phyloP scores from a whole-genome alignment of 805 yeast species.

The Yamadazyma sp. region DNA sequence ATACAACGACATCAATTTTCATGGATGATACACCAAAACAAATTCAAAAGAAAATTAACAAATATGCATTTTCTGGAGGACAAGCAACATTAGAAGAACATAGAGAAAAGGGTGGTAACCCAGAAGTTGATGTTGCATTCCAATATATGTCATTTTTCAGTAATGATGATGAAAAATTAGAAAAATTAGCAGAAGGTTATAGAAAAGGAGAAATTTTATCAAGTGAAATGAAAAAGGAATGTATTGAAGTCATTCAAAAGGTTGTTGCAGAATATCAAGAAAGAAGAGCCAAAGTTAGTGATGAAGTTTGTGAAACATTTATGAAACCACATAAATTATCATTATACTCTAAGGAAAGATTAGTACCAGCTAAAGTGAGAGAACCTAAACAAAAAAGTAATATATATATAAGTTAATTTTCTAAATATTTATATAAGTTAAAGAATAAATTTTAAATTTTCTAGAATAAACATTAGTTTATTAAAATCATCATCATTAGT shows the following conservation, averaged over 20 bases:
- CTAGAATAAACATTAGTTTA: constrained; percentile 43
- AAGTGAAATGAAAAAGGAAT: constrained; percentile 88
- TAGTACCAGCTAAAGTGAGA: constrained; percentile 61
- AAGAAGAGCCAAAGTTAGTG: constrained; percentile 63
- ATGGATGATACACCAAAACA: constrained; percentile 93
- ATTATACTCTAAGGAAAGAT: constrained; percentile 71
- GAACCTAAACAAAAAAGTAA: constrained; percentile 31
- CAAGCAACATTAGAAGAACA: constrained; percentile 85
- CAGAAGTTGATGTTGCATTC: constrained; percentile 92
- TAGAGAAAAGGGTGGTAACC: constrained; percentile 85
- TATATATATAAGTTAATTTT: neutral
- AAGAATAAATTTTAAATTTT: no score
- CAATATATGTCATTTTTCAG: constrained; percentile 89
- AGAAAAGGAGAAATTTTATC: constrained; percentile 78
- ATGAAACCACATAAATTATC: constrained; percentile 83
- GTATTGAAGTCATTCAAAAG: constrained; percentile 76
- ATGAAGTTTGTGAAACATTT: constrained; percentile 57
- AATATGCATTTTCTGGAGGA: constrained; percentile 96
- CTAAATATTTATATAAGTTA: no score
- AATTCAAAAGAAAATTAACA: constrained; percentile 91
- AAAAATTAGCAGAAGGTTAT: constrained; percentile 60
- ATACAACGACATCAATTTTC: constrained; percentile 85
- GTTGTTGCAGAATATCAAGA: constrained; percentile 82
- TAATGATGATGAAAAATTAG: constrained; percentile 81
- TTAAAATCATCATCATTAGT: constrained; percentile 39